Conservation (phyloP, 2,329 filamentous ascomycete genomes). For the Alternaria incomplexa region DNA sequence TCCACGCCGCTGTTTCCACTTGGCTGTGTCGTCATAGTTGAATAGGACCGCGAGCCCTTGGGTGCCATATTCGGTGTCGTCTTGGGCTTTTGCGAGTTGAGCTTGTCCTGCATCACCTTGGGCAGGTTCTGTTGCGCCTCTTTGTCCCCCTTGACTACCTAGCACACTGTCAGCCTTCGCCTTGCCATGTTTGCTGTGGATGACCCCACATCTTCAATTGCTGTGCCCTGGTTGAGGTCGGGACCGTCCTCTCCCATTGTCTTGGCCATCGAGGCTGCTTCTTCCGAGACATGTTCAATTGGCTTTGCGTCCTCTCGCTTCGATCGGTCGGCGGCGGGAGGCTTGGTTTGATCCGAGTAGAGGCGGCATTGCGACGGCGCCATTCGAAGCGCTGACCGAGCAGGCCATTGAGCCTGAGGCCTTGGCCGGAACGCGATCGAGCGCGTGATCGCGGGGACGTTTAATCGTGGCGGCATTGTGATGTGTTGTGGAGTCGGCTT, state of each 20-base stretch:
- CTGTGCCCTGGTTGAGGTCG: conserved; percentile 69
- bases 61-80: conserved; percentile 45
- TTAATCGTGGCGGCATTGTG: conserved; percentile 50
- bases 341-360: conserved; percentile 41
- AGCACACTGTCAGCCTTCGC: conserved; percentile 17
- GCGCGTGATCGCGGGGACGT: conserved; percentile 36
- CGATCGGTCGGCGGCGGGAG: conserved; percentile 39
- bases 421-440: conserved; percentile 42
- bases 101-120: conserved; percentile 68
- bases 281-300: conserved; percentile 68
- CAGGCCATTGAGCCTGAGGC: conserved; percentile 37
- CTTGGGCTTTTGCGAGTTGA: conserved; percentile 55
- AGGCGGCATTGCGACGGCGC: conserved; percentile 36
- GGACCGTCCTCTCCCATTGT: conserved; percentile 64
- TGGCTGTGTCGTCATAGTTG: conserved; percentile 53
- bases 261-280: conserved; percentile 66
- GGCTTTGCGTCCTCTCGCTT: conserved; percentile 42
- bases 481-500: conserved; percentile 19
- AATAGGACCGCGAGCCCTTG: conserved; percentile 61
- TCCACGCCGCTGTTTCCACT: conserved; percentile 23
- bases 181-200: neutral
- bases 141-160: conserved; percentile 70
- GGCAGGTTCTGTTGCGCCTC: conserved; percentile 67
- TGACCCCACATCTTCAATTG: conserved; percentile 65
- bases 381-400: conserved; percentile 26